Base-by-base conservation (phyloP, 2,329 filamentous ascomycete genomes). In the Aspergillus aculeatus region DNA sequence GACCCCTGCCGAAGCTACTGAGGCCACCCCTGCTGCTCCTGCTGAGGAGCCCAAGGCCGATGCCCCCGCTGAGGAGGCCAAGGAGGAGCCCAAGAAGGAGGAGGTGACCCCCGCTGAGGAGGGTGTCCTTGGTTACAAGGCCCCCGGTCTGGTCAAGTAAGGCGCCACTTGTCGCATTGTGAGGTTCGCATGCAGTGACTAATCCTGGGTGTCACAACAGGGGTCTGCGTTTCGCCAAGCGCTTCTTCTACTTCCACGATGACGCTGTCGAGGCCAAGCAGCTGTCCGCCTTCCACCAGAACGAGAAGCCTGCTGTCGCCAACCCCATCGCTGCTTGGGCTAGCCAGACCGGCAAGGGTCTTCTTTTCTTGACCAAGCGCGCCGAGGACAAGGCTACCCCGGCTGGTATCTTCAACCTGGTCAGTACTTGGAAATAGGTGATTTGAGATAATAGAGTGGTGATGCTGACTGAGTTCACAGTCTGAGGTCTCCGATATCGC, bases 331-430 rank as follows among this genome's bases (percentile, higher is more conserved):
- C 87, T 68, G 90, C 95, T 38, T 97, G 95, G 92, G 92, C 94
- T 64, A 88, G 87, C 68, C 87, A 96, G 83, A 97, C 94, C 61
- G 94, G 94, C 77, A 96, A 96, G 84, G 95, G 95, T 73, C 89
- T 98, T 21, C 83, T 98, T 47, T 96, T 96, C 84, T 90, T 91
- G 79, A 89, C 89, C 79, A 92, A 94, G 86, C 88, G 91, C 78
- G 82, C 84, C 55, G 84, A 87, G 72, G 90, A 96, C 80, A 96
- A 96, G 86, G 82, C 86, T 66, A 84, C 85, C 61, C 93, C 94
- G 62, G 83, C 87, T 68, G 89, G 91, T 72, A 88, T 95, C 70
- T 89, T 98, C 77, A 91, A 91, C 79, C 81, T 97, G 76, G 92
- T 96, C 85, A 73, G 90, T 75, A 57, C 4, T 2, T 12, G 19